Conservation (phyloP, 2,329 filamentous ascomycete genomes). For the Phyllosticta ampelicida region DNA sequence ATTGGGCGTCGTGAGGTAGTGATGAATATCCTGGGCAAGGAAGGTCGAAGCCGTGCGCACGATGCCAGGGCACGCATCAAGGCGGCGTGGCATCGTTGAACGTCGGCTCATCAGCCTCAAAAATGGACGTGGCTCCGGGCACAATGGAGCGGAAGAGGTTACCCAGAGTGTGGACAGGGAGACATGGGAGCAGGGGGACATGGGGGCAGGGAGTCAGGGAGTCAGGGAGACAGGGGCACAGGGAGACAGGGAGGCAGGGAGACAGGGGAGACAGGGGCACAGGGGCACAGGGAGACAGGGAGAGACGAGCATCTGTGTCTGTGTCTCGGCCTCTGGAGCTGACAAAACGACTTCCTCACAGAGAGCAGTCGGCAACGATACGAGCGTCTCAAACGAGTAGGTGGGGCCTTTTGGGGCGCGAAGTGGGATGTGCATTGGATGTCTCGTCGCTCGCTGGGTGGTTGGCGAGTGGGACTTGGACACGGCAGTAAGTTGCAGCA, state of each 20-base stretch:
- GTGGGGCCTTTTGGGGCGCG: slow-evolving; percentile 8
- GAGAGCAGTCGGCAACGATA: slow-evolving; percentile 5
- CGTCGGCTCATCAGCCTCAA: slow-evolving; percentile 2
- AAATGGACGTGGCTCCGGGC: neutral
- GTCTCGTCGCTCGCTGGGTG: neutral
- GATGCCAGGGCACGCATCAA: neutral
- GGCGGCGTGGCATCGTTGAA: neutral
- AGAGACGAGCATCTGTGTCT: neutral
- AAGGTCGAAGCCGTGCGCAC: neutral
- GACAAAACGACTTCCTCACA: slow-evolving; percentile 1
- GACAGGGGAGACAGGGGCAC: no score
- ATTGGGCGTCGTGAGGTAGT: neutral
- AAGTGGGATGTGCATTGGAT: slow-evolving; percentile 9
- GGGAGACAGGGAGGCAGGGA: no score
- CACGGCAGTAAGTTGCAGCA: no score
- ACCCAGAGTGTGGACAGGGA: no score
- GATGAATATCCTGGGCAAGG: neutral
- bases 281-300: no score
- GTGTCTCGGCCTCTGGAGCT: neutral
- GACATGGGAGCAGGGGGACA: no score
- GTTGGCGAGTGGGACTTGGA: neutral
- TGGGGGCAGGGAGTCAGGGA: no score
- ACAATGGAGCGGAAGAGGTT: neutral
- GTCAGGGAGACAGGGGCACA: no score
- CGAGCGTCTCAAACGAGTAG: slow-evolving; percentile 7